Base-by-base conservation (phyloP, 129 eudicot genomes). In the Artemisia annua region DNA sequence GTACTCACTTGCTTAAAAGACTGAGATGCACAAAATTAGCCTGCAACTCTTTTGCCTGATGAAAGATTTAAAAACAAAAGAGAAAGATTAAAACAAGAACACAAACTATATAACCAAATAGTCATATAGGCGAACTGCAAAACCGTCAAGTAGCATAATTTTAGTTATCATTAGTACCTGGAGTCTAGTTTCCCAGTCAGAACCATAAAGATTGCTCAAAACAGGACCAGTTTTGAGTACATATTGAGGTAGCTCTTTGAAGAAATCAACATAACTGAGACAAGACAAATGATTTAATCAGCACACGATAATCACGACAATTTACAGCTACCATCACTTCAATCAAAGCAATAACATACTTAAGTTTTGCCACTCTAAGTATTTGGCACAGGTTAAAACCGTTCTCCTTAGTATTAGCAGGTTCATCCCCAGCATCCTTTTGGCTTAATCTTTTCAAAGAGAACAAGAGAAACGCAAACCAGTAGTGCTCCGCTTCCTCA, bases 41-140 rank as follows among this genome's bases (percentile, higher is more conserved):
- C 28, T 94, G 98, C 78, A 89, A 80, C 82, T 94, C 98, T 79
- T 87, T 94, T 50, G 89, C 97, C 96, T 92, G 90, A 56, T 63
- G 43, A 48, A 67, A 58, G 8, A 75, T 39, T 6, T 0, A 59
- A 4, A 44, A 74, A 57, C 6, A 39, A 74, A 66, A 74, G 9
- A 5, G 55, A 54, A 20, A 1, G 17, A 44, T 51, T 67, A 63
- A 44, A 64, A 39, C 80, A 61, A 61, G 66, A 53, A 11, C 71
- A 67, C 49, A 50, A 18, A 63, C 10, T 66, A 69, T 22, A 62
- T 2, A 69, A 51, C 20, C 26, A 66, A 65, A 35, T 43, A 16
- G 35, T 52, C 51, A 63, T 44, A 70, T 14, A 63, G 7, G 32
- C 18, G 60, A 28, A 7, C 46, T 60, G 49, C 59, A 75, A 49